Percentiles rank a stretch among this genome's conserved stretches.
phyloP scores from a whole-genome alignment of 1,284 basidiomycete species.

The Stygiomarasmius scandens region DNA sequence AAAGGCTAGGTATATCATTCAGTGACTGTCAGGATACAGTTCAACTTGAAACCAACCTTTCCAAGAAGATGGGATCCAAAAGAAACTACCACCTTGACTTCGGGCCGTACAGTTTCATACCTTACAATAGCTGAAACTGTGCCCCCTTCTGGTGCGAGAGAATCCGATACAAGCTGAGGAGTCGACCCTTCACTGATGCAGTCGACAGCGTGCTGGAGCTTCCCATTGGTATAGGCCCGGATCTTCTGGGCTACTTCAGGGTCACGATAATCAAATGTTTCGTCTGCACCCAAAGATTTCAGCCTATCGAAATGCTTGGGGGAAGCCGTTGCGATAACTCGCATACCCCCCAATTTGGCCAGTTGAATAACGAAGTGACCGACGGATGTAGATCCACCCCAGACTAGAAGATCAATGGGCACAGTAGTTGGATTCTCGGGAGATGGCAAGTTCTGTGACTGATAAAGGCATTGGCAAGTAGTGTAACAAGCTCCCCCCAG shows the following conservation, averaged over 20 bases:
- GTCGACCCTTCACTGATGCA: conserved; percentile 28
- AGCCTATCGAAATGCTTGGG: conserved; percentile 6
- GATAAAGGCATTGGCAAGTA: conserved; percentile 30
- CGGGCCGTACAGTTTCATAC: conserved; percentile 22
- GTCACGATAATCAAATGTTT: conserved; percentile 35
- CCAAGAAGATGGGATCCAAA: conserved; percentile 29
- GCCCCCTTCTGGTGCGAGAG: conserved; percentile 27
- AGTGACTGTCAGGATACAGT: not conserved
- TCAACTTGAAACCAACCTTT: not conserved
- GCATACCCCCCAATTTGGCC: conserved; percentile 38
- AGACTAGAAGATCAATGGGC: conserved; percentile 32
- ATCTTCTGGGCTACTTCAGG: conserved; percentile 6
- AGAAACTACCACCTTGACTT: conserved; percentile 25
- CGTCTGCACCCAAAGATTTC: conserved; percentile 32
- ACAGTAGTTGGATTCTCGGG: conserved; percentile 16
- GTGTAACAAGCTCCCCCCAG: conserved; percentile 24
- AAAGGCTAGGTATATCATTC: not conserved
- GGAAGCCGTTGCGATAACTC: conserved; percentile 43
- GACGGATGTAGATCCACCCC: conserved; percentile 38
- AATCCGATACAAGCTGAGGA: conserved; percentile 24
- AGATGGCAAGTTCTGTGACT: conserved; percentile 27
- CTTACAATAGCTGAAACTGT: conserved; percentile 26
- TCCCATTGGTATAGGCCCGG: conserved; percentile 25
- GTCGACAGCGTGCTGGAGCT: conserved; percentile 29
- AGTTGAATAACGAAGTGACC: conserved; percentile 44